A percentile compares a stretch with the other conserved stretches of the same genome.
These are phyloP conservation scores for Polytrichum commune DNA, from an alignment of 225 moss, liverwort and hornwort species.

Conservation along the genomic window DNA sequence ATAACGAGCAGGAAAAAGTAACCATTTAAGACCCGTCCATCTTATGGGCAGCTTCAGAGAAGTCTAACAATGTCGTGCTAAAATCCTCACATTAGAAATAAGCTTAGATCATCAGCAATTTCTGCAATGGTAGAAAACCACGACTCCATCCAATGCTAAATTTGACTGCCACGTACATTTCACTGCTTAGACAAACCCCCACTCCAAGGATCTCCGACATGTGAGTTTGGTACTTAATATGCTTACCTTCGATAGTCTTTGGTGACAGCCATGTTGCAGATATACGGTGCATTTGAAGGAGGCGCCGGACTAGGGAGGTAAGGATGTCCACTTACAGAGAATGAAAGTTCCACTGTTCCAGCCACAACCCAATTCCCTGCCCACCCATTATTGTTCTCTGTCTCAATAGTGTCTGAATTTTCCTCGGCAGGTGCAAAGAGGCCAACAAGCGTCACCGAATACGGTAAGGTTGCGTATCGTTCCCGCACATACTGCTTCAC, in stretches of 20 bases:
- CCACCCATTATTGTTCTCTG: conserved; percentile 1
- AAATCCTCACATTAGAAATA: no score
- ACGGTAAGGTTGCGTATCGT: conserved; percentile 67
- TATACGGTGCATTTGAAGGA: conserved; percentile 76
- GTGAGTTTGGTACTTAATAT: no score
- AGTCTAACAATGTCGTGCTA: no score
- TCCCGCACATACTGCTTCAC: conserved; percentile 85
- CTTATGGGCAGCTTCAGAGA: no score
- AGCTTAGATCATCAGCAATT: no score
- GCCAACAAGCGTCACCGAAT: conserved; percentile 84
- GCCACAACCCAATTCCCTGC: conserved; percentile 52
- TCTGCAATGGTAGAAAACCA: no score
- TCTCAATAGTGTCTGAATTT: conserved; percentile 9
- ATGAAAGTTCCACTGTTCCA: conserved; percentile 86
- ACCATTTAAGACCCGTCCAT: no score
- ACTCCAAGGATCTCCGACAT: no score
- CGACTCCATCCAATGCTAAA: no score
- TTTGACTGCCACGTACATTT: no score
- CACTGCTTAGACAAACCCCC: no score
- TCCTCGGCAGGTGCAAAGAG: conserved; percentile 64
- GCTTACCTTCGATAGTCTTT: conserved; percentile 67
- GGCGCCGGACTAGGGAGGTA: conserved; percentile 79
- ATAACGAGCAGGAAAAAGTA: no score
- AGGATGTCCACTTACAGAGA: conserved; percentile 71
- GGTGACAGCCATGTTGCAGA: conserved; percentile 95